Evolutionary conservation across 2,329 filamentous ascomycete species (phyloP).

Genomic region (Epichloe bromicola): DNA sequence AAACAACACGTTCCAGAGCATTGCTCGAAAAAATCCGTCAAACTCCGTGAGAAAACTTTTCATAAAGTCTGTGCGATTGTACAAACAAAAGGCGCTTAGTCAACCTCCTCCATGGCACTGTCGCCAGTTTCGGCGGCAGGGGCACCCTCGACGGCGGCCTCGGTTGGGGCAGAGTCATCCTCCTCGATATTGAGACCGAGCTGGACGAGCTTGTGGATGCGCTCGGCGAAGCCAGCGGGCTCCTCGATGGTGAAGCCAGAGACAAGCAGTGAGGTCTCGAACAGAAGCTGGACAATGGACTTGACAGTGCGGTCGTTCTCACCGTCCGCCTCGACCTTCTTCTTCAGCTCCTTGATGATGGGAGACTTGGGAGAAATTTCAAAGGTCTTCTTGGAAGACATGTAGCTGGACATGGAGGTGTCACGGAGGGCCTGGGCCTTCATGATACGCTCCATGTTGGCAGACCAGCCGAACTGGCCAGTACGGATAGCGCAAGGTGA

Average conservation of each 20-base stretch:
- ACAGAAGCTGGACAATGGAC: slow-evolving; percentile 95
- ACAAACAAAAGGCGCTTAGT: slow-evolving; percentile 45
- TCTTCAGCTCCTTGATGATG: slow-evolving; percentile 98
- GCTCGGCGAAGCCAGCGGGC: slow-evolving; percentile 93
- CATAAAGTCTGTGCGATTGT: slow-evolving; percentile 22
- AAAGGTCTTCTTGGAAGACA: slow-evolving; percentile 99
- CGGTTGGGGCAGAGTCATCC: slow-evolving; percentile 59
- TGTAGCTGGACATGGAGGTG: slow-evolving; percentile 99
- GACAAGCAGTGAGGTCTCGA: slow-evolving; percentile 96
- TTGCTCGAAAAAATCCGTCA: slow-evolving; percentile 22
- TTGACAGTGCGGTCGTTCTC: slow-evolving; percentile 99
- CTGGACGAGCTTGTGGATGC: slow-evolving; percentile 99
- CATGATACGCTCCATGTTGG: slow-evolving; percentile 99
- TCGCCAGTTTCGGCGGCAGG: slow-evolving; percentile 54
- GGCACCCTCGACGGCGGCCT: slow-evolving; percentile 44
- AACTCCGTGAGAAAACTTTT: slow-evolving; percentile 31
- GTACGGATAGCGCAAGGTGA: slow-evolving; percentile 98
- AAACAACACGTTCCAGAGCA: slow-evolving; percentile 17
- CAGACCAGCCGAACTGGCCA: slow-evolving; percentile 98
- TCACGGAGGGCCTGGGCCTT: slow-evolving; percentile 99
- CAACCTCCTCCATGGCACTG: slow-evolving; percentile 99
- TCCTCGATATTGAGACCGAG: slow-evolving; percentile 96
- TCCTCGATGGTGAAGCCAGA: slow-evolving; percentile 99
- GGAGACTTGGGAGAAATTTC: slow-evolving; percentile 98
- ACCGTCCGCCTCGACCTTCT: slow-evolving; percentile 94